Conservation (phyloP, 106 monocot genomes). For the Cymbidium sinense region DNA sequence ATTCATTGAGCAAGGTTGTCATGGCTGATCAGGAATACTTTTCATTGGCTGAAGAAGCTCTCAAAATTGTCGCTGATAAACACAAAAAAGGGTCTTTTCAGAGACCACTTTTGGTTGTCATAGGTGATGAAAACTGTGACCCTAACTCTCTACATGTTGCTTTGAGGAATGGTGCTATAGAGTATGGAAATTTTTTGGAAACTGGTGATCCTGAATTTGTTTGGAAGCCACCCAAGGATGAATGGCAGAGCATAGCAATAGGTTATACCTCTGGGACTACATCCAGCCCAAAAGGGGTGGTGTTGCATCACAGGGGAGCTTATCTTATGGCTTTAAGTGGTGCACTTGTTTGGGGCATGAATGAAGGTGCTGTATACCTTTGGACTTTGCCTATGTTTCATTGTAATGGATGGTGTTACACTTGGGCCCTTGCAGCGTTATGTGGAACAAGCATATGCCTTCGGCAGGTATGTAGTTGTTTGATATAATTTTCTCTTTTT, state of each 20-base stretch:
- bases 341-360: slow-evolving; percentile 76
- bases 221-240: slow-evolving; percentile 86
- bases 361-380: slow-evolving; percentile 79
- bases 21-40: slow-evolving; percentile 90
- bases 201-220: slow-evolving; percentile 67
- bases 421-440: slow-evolving; percentile 85
- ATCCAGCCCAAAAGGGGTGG: slow-evolving; percentile 92
- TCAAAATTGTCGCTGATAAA: slow-evolving; percentile 52
- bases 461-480: slow-evolving; percentile 59
- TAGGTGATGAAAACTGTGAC: slow-evolving; percentile 64
- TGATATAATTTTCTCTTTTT: background rate
- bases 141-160: slow-evolving; percentile 46
- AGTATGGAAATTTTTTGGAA: slow-evolving; percentile 79
- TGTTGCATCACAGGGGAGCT: slow-evolving; percentile 88
- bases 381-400: slow-evolving; percentile 99
- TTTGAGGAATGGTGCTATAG: slow-evolving; percentile 67
- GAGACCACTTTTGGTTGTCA: slow-evolving; percentile 69
- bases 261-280: slow-evolving; percentile 97
- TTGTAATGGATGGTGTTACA: slow-evolving; percentile 91
- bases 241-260: slow-evolving; percentile 94
- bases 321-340: slow-evolving; percentile 86
- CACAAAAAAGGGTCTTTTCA: slow-evolving; percentile 31
- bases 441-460: slow-evolving; percentile 92
- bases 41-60: slow-evolving; percentile 53
- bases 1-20: slow-evolving; percentile 62